Evolutionary conservation across 306 rosid species (phyloP).

Genomic region (Cucurbita argyrosperma): DNA sequence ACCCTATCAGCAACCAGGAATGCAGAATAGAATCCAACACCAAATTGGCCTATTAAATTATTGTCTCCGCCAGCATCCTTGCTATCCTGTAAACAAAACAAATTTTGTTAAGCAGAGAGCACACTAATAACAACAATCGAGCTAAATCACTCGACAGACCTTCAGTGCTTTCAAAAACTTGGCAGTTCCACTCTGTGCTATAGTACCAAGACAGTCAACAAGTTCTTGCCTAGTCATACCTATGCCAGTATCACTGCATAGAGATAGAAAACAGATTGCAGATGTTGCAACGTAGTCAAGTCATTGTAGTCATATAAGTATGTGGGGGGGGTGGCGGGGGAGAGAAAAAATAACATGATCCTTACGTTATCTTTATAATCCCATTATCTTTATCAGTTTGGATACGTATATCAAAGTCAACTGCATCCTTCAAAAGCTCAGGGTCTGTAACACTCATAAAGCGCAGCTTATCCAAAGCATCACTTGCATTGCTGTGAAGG

Average conservation of each 20-base stretch:
- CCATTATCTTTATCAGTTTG: slow-evolving; percentile 82
- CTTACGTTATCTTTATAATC: slow-evolving; percentile 60
- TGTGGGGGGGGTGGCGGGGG: background rate
- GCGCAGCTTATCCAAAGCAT: slow-evolving; percentile 94
- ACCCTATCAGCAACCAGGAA: slow-evolving; percentile 86
- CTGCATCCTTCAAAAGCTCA: slow-evolving; percentile 55
- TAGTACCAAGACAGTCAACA: slow-evolving; percentile 95
- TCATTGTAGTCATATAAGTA: background rate
- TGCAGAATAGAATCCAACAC: slow-evolving; percentile 88
- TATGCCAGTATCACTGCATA: slow-evolving; percentile 76
- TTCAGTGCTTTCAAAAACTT: slow-evolving; percentile 81
- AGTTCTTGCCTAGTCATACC: slow-evolving; percentile 91
- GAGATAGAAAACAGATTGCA: background rate
- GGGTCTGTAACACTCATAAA: slow-evolving; percentile 78
- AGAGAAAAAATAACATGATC: background rate
- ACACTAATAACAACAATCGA: background rate
- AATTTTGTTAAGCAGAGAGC: background rate
- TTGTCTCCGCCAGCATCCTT: slow-evolving; percentile 75
- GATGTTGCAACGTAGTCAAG: background rate
- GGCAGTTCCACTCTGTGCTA: slow-evolving; percentile 97
- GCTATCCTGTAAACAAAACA: slow-evolving; percentile 48
- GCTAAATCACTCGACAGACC: slow-evolving; percentile 24
- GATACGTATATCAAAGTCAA: slow-evolving; percentile 72
- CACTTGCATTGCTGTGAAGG: slow-evolving; percentile 78
- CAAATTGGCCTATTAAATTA: slow-evolving; percentile 93